Evolutionary conservation across 441 rosid genomes (phyloP).

Genomic region (Cnidoscolus chayamansa): DNA sequence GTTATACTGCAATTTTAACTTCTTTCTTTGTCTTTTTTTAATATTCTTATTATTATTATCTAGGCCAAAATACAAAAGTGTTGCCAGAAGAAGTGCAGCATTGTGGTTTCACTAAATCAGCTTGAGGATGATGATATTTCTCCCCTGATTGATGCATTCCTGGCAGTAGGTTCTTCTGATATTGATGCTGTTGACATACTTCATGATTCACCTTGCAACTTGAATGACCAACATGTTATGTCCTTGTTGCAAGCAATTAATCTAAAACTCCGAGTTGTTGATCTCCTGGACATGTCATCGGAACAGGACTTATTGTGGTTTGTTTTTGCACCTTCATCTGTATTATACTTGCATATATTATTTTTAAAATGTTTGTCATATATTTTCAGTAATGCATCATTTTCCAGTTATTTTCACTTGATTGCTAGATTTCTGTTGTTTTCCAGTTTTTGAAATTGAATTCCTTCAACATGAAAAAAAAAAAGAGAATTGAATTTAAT

Average conservation of each 20-base stretch:
- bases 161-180: conserved; percentile 28
- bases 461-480: background rate
- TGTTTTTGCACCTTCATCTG: conserved; percentile 19
- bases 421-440: background rate
- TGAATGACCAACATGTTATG: conserved; percentile 36
- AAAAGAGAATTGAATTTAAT: too few relatives aligned
- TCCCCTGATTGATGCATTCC: conserved; percentile 37
- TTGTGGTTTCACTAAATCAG: conserved; percentile 39
- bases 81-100: conserved; percentile 27
- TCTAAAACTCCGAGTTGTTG: conserved; percentile 39
- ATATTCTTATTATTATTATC: background rate
- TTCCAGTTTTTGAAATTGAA: background rate
- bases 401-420: background rate
- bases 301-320: conserved; percentile 38
- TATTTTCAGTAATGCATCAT: conserved; percentile 1
- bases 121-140: conserved; percentile 38
- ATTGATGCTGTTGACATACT: conserved; percentile 37
- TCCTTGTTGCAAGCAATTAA: conserved; percentile 37
- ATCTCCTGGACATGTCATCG: conserved; percentile 34
- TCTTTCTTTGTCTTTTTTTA: conserved; percentile 1
- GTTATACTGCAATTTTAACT: background rate
- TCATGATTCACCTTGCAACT: conserved; percentile 26
- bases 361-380: background rate
- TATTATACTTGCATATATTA: background rate
- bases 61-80: conserved; percentile 39